Percentiles rank a stretch among this genome's conserved stretches.
phyloP scores from a whole-genome alignment of 495 filamentous ascomycete species.

The Margaritispora aquatica region DNA sequence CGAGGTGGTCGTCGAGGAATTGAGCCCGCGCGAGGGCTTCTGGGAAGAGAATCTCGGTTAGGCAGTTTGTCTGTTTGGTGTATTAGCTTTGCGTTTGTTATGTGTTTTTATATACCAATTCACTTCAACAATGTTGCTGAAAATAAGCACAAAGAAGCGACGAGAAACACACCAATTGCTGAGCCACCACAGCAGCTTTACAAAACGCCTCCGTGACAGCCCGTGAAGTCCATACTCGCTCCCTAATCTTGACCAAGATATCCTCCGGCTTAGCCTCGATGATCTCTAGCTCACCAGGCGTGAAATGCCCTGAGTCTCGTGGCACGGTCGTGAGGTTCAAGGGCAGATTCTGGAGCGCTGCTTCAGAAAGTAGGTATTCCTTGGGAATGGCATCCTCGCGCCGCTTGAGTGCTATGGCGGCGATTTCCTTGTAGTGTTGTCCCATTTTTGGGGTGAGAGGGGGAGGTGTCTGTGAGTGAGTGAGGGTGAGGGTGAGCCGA shows the following conservation, averaged over 20 bases:
- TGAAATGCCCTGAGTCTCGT: conserved; percentile 21
- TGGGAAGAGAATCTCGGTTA: conserved; percentile 53
- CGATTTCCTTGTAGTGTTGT: conserved; percentile 24
- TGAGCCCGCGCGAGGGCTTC: conserved; percentile 44
- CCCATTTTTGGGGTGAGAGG: conserved; percentile 13
- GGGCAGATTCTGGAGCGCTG: conserved; percentile 13
- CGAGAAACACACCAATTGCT: conserved; percentile 21
- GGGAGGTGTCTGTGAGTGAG: background rate
- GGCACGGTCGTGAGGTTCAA: conserved; percentile 22
- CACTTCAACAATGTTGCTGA: too few relatives aligned
- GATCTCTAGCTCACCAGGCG: conserved; percentile 44
- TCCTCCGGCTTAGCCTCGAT: conserved; percentile 51
- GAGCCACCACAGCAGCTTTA: conserved; percentile 37
- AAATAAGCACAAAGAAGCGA: too few relatives aligned
- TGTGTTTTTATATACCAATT: too few relatives aligned
- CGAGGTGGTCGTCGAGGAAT: conserved; percentile 46
- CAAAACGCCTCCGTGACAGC: conserved; percentile 55
- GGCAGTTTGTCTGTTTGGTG: conserved; percentile 49
- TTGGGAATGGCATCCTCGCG: conserved; percentile 23
- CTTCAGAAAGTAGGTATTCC: conserved; percentile 20
- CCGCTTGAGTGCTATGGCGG: conserved; percentile 21
- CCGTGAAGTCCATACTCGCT: conserved; percentile 39
- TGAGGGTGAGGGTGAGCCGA: background rate
- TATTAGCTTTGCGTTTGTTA: conserved; percentile 26
- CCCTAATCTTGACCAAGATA: conserved; percentile 41